Percentiles rank a stretch among this genome's conserved stretches.
Evolutionary conservation across 768 basidiomycete genomes (phyloP).

Genomic region (Psilocybe tampanensis): DNA sequence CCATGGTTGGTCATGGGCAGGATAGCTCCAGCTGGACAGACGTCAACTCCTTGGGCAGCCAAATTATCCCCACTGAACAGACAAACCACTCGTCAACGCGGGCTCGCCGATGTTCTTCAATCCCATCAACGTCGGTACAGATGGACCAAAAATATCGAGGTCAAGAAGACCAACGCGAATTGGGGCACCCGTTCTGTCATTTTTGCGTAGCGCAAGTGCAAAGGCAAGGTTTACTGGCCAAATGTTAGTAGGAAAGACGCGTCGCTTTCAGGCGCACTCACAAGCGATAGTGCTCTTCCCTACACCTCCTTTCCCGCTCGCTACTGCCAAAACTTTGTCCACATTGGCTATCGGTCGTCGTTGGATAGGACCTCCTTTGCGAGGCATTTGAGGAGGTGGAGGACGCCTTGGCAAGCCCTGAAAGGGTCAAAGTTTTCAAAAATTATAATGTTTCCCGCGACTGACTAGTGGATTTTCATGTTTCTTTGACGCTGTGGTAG

Average conservation of each 20-base stretch:
- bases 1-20: slow-evolving; percentile 87
- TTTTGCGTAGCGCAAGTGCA: slow-evolving; percentile 55
- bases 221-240: slow-evolving; percentile 78
- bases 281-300: slow-evolving; percentile 95
- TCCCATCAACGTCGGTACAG: slow-evolving; percentile 91
- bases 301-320: slow-evolving; percentile 94
- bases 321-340: slow-evolving; percentile 79
- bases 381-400: slow-evolving; percentile 60
- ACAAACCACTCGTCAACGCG: slow-evolving; percentile 66
- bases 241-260: background rate
- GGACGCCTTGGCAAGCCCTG: slow-evolving; percentile 35
- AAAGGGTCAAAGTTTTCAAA: background rate
- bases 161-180: slow-evolving; percentile 87
- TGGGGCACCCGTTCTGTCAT: slow-evolving; percentile 34
- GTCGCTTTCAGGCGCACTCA: slow-evolving; percentile 31
- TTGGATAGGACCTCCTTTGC: slow-evolving; percentile 51
- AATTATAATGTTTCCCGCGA: background rate
- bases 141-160: slow-evolving; percentile 95
- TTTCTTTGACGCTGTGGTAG: background rate
- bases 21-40: slow-evolving; percentile 66
- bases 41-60: background rate
- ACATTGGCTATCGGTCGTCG: slow-evolving; percentile 72
- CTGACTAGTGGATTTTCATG: background rate
- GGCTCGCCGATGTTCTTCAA: slow-evolving; percentile 81
- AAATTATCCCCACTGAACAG: background rate